A percentile compares a stretch with the other conserved stretches of the same genome.
Evolutionary conservation across 768 basidiomycete species (phyloP).

Genomic region (Jaapia argillacea): DNA sequence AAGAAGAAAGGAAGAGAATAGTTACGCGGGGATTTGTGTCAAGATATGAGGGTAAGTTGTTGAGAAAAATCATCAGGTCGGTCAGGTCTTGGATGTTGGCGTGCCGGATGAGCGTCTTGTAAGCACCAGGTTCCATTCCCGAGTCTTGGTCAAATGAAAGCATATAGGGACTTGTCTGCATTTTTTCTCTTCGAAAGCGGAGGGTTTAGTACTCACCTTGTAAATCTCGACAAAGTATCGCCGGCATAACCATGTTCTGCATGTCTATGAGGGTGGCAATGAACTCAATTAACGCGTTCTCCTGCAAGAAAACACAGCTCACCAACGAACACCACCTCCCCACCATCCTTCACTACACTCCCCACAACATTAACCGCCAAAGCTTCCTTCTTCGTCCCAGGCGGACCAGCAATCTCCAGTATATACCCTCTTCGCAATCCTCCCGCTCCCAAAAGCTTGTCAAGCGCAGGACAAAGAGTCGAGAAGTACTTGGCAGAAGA

Average conservation of each 20-base stretch:
- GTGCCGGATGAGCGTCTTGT: constrained; percentile 26
- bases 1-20: constrained; percentile 9
- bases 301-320: constrained; percentile 10
- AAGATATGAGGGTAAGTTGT: constrained; percentile 39
- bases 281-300: constrained; percentile 5
- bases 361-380: constrained; percentile 40
- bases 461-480: constrained; percentile 39
- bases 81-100: constrained; percentile 34
- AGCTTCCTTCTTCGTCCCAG: constrained; percentile 56
- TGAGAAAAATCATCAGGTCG: constrained; percentile 49
- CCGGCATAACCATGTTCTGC: constrained; percentile 36
- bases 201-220: constrained; percentile 11
- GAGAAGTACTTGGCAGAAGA: constrained; percentile 20
- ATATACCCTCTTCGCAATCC: constrained; percentile 53
- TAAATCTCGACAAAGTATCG: constrained; percentile 19
- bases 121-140: constrained; percentile 4
- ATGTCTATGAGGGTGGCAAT: constrained; percentile 31
- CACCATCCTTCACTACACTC: constrained; percentile 34
- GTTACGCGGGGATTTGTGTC: constrained; percentile 35
- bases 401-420: constrained; percentile 70
- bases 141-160: constrained; percentile 13
- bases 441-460: constrained; percentile 50
- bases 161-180: constrained; percentile 7
- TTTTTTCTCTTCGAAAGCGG: neutral
- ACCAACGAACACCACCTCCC: constrained; percentile 62